Conservation (phyloP, 192 early-diverging fungal genomes). For the Rhizophagus prolifer region DNA sequence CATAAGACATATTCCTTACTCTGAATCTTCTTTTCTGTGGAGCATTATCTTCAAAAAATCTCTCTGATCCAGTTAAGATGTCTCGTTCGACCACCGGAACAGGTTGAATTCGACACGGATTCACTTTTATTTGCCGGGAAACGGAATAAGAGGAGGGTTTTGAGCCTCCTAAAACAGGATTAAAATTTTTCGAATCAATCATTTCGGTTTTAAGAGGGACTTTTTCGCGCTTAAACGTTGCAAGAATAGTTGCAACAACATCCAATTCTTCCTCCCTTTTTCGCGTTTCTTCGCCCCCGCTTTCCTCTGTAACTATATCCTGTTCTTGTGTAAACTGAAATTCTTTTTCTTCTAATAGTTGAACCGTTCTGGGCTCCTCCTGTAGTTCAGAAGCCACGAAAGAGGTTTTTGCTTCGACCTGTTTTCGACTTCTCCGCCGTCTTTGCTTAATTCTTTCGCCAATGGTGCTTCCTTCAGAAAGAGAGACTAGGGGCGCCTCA, state of each 20-base stretch:
- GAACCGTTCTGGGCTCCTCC: background rate
- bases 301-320: background rate
- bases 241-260: background rate
- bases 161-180: background rate
- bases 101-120: background rate
- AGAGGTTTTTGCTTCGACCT: background rate
- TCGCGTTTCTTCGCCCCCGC: background rate
- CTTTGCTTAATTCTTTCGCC: background rate
- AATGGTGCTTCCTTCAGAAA: background rate
- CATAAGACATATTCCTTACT: background rate
- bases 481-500: background rate
- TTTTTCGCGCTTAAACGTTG: background rate
- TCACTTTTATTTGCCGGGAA: background rate
- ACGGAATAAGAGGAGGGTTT: background rate
- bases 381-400: background rate
- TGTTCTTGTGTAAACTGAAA: background rate
- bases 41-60: background rate
- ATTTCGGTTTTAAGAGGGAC: no score
- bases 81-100: background rate
- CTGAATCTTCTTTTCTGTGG: background rate
- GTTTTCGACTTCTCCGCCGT: background rate
- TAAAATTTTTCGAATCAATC: background rate
- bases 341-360: no score
- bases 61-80: background rate
- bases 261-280: background rate